Conservation (phyloP, 768 basidiomycete species). For the Rhizopogon vinicolor region DNA sequence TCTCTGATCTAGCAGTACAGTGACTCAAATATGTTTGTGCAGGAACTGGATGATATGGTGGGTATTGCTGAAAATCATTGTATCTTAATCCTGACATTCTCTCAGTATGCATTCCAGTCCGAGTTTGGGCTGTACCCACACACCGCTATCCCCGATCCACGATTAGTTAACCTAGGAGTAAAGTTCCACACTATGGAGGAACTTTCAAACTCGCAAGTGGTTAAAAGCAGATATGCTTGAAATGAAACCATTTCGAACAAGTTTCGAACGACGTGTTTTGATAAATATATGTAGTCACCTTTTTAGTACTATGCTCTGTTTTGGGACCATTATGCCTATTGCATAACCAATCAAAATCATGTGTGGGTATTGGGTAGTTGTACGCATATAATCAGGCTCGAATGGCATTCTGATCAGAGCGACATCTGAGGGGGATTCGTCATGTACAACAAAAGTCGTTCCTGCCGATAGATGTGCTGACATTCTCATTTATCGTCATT, state of each 20-base stretch:
- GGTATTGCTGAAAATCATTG: neutral
- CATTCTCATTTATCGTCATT: neutral
- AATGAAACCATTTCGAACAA: neutral
- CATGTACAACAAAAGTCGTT: neutral
- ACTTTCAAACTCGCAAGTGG: constrained; percentile 9
- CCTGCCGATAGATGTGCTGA: neutral
- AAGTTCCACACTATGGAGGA: constrained; percentile 17
- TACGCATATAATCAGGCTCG: no score
- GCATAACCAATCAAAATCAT: no score
- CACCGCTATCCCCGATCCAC: constrained; percentile 19
- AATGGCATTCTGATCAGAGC: no score
- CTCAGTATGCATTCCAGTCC: constrained; percentile 19
- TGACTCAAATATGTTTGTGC: neutral
- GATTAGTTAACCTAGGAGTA: constrained; percentile 20
- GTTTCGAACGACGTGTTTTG: neutral
- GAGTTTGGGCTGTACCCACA: constrained; percentile 20
- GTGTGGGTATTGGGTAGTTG: no score
- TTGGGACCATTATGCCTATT: no score
- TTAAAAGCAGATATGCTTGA: constrained; percentile 17
- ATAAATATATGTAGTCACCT: neutral
- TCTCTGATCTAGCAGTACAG: neutral
- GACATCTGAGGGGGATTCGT: no score
- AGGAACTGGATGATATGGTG: constrained; percentile 24
- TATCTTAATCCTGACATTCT: neutral
- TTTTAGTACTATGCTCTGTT: neutral